Percentiles rank a stretch among this genome's conserved stretches.
Conservation (phyloP, 345 rosid species). For the Gossypium turneri region DNA sequence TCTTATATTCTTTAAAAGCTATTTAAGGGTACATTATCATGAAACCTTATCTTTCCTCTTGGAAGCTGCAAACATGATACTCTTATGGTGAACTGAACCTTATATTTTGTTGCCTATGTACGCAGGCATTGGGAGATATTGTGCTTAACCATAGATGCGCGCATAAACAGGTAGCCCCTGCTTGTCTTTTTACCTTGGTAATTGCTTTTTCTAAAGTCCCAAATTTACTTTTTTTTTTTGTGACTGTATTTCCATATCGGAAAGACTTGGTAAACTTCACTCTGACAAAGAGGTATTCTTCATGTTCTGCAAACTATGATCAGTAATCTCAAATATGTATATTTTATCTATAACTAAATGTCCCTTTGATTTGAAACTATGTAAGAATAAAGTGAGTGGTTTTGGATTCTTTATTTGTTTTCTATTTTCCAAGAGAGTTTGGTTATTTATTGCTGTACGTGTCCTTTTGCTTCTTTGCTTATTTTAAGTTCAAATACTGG, state of each 20-base stretch:
- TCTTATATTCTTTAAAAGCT: not conserved
- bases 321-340: not conserved
- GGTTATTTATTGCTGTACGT: not conserved
- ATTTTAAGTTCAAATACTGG: not conserved
- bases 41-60: not conserved
- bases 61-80: not conserved
- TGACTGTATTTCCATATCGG: not conserved
- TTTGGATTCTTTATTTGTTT: not conserved
- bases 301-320: not conserved
- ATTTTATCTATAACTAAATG: not conserved
- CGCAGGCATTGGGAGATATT: constrained; percentile 48
- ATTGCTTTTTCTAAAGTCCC: not conserved
- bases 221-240: not conserved
- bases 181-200: not conserved
- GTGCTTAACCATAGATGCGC: constrained; percentile 58
- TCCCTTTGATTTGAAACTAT: not conserved
- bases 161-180: constrained; percentile 35
- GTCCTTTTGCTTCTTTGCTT: not conserved
- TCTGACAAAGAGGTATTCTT: not conserved
- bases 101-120: constrained; percentile 10
- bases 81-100: constrained; percentile 2
- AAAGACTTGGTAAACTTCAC: not conserved
- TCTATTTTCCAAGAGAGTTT: not conserved
- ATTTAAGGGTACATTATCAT: not conserved
- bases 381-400: not conserved